These are phyloP conservation scores for Mucor sp. DNA, from an alignment of 371 early-diverging fungal genomes.

Conservation along the genomic window DNA sequence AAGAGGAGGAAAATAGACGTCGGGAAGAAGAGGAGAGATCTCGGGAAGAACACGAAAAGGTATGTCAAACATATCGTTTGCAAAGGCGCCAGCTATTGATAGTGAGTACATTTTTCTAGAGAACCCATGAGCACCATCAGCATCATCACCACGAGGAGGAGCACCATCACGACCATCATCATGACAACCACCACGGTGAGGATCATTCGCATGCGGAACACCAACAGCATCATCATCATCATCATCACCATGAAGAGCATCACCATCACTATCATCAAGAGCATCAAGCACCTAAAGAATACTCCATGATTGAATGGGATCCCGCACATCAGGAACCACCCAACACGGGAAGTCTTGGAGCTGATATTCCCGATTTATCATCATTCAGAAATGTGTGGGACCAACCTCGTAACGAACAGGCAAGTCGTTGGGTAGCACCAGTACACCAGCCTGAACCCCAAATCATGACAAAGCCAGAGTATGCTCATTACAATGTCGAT, in stretches of 20 bases:
- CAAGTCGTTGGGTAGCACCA: constrained; percentile 28
- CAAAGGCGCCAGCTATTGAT: not conserved
- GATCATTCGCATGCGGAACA: not conserved
- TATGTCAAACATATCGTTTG: not conserved
- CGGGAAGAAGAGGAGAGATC: constrained; percentile 7
- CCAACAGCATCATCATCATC: not conserved
- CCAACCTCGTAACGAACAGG: constrained; percentile 12
- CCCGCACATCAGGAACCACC: constrained; percentile 34
- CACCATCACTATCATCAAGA: constrained; percentile 1
- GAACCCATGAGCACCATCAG: not conserved
- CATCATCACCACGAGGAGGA: not conserved
- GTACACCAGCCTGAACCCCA: constrained; percentile 23
- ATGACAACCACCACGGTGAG: not conserved
- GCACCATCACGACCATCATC: constrained; percentile 1
- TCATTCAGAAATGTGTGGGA: constrained; percentile 32
- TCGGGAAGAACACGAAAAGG: constrained; percentile 5
- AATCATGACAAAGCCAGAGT: constrained; percentile 24
- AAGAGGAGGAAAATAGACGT: not conserved
- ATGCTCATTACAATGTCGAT: constrained; percentile 15
- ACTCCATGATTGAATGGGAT: constrained; percentile 34
- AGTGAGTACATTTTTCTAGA: not conserved
- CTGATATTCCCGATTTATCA: constrained; percentile 36
- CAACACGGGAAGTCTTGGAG: constrained; percentile 18
- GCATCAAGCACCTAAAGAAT: constrained; percentile 1
- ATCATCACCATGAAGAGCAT: not conserved